Base-by-base conservation (phyloP, 345 rosid species). In the Syzygium aromaticum region DNA sequence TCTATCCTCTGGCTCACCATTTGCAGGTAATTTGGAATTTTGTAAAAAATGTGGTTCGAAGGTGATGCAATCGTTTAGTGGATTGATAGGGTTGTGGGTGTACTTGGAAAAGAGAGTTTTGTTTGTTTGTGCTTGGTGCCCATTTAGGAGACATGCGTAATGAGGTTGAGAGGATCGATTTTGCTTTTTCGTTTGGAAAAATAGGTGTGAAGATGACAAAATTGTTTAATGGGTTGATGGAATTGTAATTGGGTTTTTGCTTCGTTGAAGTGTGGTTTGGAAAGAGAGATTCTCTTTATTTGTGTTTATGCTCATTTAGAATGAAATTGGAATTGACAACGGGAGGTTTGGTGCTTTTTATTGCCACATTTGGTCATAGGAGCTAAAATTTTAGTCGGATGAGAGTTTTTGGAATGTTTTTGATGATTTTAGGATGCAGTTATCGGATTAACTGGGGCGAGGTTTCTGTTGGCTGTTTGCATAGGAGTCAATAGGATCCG, bases 1-100 rank as follows among this genome's bases (percentile, higher is more conserved):
- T 51, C 51, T 8, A 96, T 95, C 94, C 92, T 95, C 88, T 96
- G 96, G 98, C 96, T 97, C 27, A 96, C 96, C 17, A 90, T 96
- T 73, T 96, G 97, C 7, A 97, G 98, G 98, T 94, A 53, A 0
- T 61, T 61, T 61, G 21, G 9, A 0, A 3, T n/a, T n/a, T 16
- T 54, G 8, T 10, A 5, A 54, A 25, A 11, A 13, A 59, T 27
- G 16, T 59, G 30, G 64, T 59, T 59, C 7, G 30, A 59, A 59
- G 64, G 27, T 3, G 16, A 59, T 59, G 64, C 30, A 57, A 25
- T 57, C 7, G 14, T 57, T 56, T 56, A 56, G 63, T 56, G 63
- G 63, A n/a, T 57, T 57, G 28, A 57, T 3, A 13, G 63, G 11
- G 28, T 23, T 61, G 33, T 61, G 67, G 46, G 46, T 5, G 46